Evolutionary conservation across 768 basidiomycete genomes (phyloP).

Genomic region (Mycena pura): DNA sequence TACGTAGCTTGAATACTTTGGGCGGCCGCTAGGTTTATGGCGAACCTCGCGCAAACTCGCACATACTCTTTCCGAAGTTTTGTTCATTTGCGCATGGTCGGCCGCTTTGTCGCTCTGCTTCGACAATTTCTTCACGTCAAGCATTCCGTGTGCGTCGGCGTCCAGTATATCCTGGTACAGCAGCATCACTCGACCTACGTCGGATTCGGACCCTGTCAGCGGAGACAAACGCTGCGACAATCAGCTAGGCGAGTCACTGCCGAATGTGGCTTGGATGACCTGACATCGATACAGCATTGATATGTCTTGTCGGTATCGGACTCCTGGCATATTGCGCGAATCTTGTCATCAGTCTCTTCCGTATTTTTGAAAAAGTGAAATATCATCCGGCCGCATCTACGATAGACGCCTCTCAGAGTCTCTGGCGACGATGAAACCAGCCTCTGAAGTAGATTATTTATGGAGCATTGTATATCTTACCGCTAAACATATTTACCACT

Average conservation of each 20-base stretch:
- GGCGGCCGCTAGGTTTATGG: slow-evolving; percentile 92
- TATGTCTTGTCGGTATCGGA: slow-evolving; percentile 78
- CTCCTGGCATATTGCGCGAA: slow-evolving; percentile 84
- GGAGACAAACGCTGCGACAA: slow-evolving; percentile 73
- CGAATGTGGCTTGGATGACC: neutral
- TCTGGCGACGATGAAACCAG: no score
- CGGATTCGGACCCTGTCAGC: slow-evolving; percentile 49
- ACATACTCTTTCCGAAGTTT: slow-evolving; percentile 85
- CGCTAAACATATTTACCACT: neutral
- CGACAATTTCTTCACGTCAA: slow-evolving; percentile 91
- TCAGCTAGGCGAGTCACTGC: slow-evolving; percentile 52
- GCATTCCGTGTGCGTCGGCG: slow-evolving; percentile 74
- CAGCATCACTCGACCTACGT: slow-evolving; percentile 62
- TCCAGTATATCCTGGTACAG: slow-evolving; percentile 78
- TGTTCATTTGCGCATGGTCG: slow-evolving; percentile 95
- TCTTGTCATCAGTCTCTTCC: slow-evolving; percentile 82
- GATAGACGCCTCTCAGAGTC: no score
- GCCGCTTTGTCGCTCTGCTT: slow-evolving; percentile 87
- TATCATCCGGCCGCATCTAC: slow-evolving; percentile 55
- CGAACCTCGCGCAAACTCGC: slow-evolving; percentile 85
- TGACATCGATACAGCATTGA: slow-evolving; percentile 52
- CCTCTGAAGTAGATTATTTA: no score
- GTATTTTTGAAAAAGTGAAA: slow-evolving; percentile 91
- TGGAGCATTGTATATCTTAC: neutral
- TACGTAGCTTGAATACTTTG: slow-evolving; percentile 87